These are phyloP conservation scores for Hypoxylon fragiforme DNA, from an alignment of 495 filamentous ascomycete species.

Conservation along the genomic window DNA sequence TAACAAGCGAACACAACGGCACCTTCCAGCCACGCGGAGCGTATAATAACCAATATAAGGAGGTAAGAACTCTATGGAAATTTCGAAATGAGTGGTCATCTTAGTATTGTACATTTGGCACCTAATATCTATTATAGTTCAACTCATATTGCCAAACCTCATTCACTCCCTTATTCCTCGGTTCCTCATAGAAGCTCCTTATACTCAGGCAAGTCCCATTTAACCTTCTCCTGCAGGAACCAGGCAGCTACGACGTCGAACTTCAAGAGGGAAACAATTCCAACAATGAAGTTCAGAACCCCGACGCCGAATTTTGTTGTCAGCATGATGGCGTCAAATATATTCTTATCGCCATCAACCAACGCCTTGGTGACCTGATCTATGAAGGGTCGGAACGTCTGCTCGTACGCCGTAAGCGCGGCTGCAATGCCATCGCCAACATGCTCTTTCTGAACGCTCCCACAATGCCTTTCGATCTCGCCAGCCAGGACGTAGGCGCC, in stretches of 20 bases:
- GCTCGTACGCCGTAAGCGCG: slow-evolving; percentile 48
- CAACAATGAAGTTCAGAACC: slow-evolving; percentile 37
- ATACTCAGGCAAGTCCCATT: slow-evolving; percentile 51
- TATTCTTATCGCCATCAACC: slow-evolving; percentile 5
- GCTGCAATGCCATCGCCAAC: neutral
- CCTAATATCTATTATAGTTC: too few relatives aligned
- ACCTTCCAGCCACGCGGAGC: too few relatives aligned
- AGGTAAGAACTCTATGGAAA: too few relatives aligned
- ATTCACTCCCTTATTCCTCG: too few relatives aligned
- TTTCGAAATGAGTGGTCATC: too few relatives aligned
- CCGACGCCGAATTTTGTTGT: slow-evolving; percentile 37
- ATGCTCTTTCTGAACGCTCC: neutral
- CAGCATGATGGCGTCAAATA: slow-evolving; percentile 25
- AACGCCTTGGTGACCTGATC: slow-evolving; percentile 43
- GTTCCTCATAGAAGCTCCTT: slow-evolving; percentile 35
- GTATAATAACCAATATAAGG: too few relatives aligned
- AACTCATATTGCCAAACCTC: too few relatives aligned
- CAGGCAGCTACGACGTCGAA: slow-evolving; percentile 40
- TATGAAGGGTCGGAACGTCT: slow-evolving; percentile 48
- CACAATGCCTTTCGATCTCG: slow-evolving; percentile 48
- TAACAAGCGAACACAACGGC: too few relatives aligned
- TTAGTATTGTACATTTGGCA: too few relatives aligned
- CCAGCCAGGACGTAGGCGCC: slow-evolving; percentile 59
- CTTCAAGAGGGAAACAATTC: slow-evolving; percentile 39
- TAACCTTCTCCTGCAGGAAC: slow-evolving; percentile 35